These are phyloP conservation scores for Rhizophagus clarus DNA, from an alignment of 192 early-diverging fungal species.

Conservation along the genomic window DNA sequence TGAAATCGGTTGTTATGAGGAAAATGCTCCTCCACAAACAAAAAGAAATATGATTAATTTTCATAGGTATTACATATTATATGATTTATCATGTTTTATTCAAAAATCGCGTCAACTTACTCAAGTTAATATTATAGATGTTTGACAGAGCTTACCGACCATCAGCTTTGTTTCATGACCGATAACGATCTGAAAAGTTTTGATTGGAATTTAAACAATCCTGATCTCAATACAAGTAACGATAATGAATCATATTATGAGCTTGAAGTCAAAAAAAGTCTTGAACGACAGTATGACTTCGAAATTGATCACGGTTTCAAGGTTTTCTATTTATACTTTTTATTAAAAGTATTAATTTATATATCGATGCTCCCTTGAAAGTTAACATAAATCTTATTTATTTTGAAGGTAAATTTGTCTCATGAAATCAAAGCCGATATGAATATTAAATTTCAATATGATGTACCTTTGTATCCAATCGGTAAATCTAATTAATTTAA, in stretches of 20 bases:
- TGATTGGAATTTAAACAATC: constrained; percentile 8
- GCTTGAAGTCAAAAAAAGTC: constrained; percentile 17
- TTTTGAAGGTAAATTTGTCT: background rate
- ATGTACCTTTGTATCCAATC: background rate
- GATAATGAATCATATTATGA: background rate
- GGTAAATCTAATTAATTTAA: background rate
- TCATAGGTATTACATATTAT: constrained; percentile 16
- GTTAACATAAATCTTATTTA: background rate
- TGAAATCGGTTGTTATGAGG: constrained; percentile 30
- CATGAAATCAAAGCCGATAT: background rate
- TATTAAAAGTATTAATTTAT: background rate
- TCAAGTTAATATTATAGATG: background rate
- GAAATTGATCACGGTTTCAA: constrained; percentile 1
- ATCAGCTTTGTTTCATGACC: constrained; percentile 29
- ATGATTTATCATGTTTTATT: background rate
- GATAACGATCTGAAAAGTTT: constrained; percentile 21
- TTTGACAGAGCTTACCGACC: constrained; percentile 23
- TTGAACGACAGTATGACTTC: constrained; percentile 21
- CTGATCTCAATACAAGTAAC: background rate
- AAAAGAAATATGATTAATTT: constrained; percentile 34
- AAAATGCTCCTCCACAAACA: constrained; percentile 9
- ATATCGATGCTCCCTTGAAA: no score
- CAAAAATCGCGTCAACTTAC: background rate
- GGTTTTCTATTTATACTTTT: background rate
- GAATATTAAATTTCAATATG: background rate